Base-by-base conservation (phyloP, 192 early-diverging fungal species). In the Coemansia sp. region DNA sequence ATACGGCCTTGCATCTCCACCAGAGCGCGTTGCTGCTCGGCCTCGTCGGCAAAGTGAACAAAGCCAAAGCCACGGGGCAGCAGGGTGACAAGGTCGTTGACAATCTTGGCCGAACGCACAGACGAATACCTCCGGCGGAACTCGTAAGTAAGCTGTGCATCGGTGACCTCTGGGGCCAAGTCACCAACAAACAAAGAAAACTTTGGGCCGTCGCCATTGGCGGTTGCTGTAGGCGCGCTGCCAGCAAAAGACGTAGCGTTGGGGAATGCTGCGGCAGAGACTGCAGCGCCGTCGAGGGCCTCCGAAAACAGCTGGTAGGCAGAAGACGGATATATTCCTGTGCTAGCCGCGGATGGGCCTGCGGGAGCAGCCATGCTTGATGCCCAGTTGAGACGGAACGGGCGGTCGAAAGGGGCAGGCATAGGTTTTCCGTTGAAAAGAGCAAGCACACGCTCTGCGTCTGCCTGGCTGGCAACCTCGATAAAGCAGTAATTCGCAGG, bases 371-470 rank as follows among this genome's bases (percentile, higher is more conserved):
- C 87, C 89, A 65, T 90, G 14, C 95, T 93, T 2, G 90, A 87
- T n/a, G 97, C 95, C 95, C 95, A 96, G 87, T 99, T 99, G 42
- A 99, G 87, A 48, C 91, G 90, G 86, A 97, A 97, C 22, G 85
- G 63, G 52, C 89, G 84, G 76, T 89, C 87, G 25, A 72, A 64
- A 5, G 93, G 90, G 40, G 86, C 87, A 17, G 95, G 95, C 61
- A 97, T 96, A 55, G 87, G 49, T 22, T 87, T 83, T 20, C 94
- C 93, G 78, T 96, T 92, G 65, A 92, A 75, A 5, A 83, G 85
- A 2, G 80, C 82, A 20, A 99, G 80, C 5, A 89, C 85, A 50
- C 89, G 90, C 55, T 84, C 79, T 11, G 95, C 93, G 1, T 88
- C 85, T 1, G 84, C 83, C 25, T 85, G 76, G 32, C 70, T 86